Base-by-base conservation (phyloP, 2,329 filamentous ascomycete species). In the Cladosporium sp. region DNA sequence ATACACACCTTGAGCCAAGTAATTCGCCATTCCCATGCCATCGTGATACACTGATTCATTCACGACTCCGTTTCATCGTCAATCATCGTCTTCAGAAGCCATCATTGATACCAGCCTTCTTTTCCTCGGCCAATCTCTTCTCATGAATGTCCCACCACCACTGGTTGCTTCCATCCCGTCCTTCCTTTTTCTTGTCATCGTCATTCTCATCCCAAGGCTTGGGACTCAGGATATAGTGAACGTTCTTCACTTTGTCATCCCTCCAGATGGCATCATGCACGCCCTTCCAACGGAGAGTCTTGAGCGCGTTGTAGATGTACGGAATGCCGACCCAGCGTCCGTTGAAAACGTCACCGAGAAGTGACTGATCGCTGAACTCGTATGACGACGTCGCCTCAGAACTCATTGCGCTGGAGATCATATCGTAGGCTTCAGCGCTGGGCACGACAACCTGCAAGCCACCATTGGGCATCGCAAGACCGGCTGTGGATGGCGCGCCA, bases 401-500 rank as follows among this genome's bases (percentile, higher is more conserved):
- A 9, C 73, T 65, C 38, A 86, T 72, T 22, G 76, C 76, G 42
- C 73, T 69, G 3, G 78, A 64, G 58, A 85, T 85, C 36, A 76
- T 70, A 49, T 82, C 72, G 67, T 85, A 86, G 1, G 79, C 72
- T 5, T 70, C 76, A 14, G 72, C 67, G n/a, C 78, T 82, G 0
- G 84, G 84, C 39, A 83, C 80, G n/a, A 86, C 81, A 45, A 86
- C 84, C 60, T 83, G 82, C 0, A 87, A 75, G 9, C 84, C 84
- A 17, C 82, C 81, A 64, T 87, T 87, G 20, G 80, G 81, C 70
- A 85, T 84, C 2, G 76, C 80, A 25, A 86, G 75, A 15, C 83
- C 83, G 5, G 77, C 74, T 0, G 74, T 74, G 0, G 80, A 62
- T 1, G 77, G 70, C 2, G 82, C 78, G n/a, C 82, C 83, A 20